Evolutionary conservation across 495 filamentous ascomycete genomes (phyloP).

Genomic region (Neurospora sp.): DNA sequence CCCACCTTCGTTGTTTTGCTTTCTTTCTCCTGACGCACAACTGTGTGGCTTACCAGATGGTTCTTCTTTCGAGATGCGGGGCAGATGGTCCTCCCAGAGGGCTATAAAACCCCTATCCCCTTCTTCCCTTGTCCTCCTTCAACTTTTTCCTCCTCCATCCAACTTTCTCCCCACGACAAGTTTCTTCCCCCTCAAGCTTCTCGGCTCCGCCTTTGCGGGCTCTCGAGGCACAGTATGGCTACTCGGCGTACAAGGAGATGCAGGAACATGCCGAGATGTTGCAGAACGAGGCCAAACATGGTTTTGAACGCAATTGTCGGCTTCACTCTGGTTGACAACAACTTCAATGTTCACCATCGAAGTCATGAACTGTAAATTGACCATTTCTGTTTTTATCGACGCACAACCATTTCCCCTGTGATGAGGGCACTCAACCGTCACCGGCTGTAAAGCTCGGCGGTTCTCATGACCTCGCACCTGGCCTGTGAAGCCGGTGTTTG

Average conservation of each 20-base stretch:
- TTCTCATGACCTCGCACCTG: not conserved
- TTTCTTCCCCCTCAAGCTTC: not conserved
- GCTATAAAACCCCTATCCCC: not conserved
- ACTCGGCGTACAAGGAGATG: too few species aligned
- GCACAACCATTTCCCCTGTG: not conserved
- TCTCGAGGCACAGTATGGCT: not conserved
- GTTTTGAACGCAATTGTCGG: too few species aligned
- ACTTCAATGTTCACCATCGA: not conserved
- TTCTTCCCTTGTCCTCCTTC: not conserved
- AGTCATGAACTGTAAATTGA: not conserved
- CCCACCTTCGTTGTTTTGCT: not conserved
- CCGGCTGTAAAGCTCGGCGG: not conserved
- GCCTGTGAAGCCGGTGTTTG: not conserved
- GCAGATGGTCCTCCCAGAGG: not conserved
- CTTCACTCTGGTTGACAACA: not conserved
- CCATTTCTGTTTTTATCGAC: not conserved
- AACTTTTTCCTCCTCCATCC: not conserved
- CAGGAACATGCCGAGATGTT: too few species aligned
- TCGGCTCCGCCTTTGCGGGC: not conserved
- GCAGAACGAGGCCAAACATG: too few species aligned
- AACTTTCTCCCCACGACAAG: not conserved
- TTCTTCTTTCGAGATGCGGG: not conserved
- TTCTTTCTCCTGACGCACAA: not conserved
- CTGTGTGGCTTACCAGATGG: not conserved
- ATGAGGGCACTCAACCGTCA: not conserved